phyloP scores from a whole-genome alignment of 2,329 filamentous ascomycete genomes.

The Xylariaceae sp. region DNA sequence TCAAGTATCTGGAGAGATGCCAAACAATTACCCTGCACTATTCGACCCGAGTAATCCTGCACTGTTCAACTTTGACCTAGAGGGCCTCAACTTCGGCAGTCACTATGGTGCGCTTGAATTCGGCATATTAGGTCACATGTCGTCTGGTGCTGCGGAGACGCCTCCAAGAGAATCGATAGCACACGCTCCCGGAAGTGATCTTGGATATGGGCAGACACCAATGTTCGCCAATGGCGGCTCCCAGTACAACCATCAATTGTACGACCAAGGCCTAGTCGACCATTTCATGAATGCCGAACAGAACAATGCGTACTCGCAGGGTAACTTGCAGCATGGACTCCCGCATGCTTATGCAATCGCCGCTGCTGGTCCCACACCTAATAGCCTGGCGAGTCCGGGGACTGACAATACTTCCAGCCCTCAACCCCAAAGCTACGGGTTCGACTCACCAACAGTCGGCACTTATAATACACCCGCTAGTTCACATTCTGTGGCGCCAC shows the following conservation, averaged over 20 bases:
- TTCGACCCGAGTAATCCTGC: slow-evolving; percentile 92
- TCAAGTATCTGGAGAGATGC: slow-evolving; percentile 47
- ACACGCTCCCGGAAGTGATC: slow-evolving; percentile 35
- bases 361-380: slow-evolving; percentile 48
- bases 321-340: slow-evolving; percentile 58
- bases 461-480: slow-evolving; percentile 31
- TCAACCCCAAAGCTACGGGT: slow-evolving; percentile 47
- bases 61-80: slow-evolving; percentile 92
- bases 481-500: slow-evolving; percentile 28
- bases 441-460: slow-evolving; percentile 51
- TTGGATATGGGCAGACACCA: slow-evolving; percentile 41
- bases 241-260: slow-evolving; percentile 44
- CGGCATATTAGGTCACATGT: slow-evolving; percentile 94
- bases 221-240: slow-evolving; percentile 50
- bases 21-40: slow-evolving; percentile 50
- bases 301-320: slow-evolving; percentile 49
- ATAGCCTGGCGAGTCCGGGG: slow-evolving; percentile 59
- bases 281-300: slow-evolving; percentile 53
- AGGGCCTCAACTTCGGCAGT: slow-evolving; percentile 91
- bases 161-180: slow-evolving; percentile 61
- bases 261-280: slow-evolving; percentile 48
- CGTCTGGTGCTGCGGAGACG: slow-evolving; percentile 79
- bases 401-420: slow-evolving; percentile 61
- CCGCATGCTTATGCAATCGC: slow-evolving; percentile 64
- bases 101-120: slow-evolving; percentile 96